A percentile compares a stretch with the other conserved stretches of the same genome.
phyloP scores from a whole-genome alignment of 2,329 filamentous ascomycete species.

The Saccharata proteae region DNA sequence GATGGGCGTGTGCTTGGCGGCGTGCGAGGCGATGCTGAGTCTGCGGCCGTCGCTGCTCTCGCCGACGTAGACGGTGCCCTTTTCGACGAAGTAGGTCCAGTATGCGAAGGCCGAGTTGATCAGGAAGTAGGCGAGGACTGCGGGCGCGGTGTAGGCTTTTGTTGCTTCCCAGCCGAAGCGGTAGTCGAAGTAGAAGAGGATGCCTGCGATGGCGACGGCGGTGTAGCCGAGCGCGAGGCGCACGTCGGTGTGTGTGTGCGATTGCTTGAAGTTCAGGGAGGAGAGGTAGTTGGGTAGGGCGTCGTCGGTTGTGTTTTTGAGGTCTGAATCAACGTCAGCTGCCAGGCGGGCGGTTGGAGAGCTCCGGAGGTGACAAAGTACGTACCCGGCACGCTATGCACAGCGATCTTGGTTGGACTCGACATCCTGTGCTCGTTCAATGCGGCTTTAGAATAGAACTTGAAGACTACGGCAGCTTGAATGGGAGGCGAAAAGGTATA shows the following conservation, averaged over 20 bases:
- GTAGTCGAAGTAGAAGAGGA: slow-evolving; percentile 85
- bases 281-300: slow-evolving; percentile 88
- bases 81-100: slow-evolving; percentile 80
- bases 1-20: slow-evolving; percentile 66
- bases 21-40: slow-evolving; percentile 60
- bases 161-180: slow-evolving; percentile 80
- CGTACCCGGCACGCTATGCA: slow-evolving; percentile 55
- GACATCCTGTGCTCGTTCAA: slow-evolving; percentile 19
- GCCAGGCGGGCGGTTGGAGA: background rate
- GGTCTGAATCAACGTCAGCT: slow-evolving; percentile 45
- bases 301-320: slow-evolving; percentile 95
- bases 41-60: slow-evolving; percentile 52
- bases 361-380: slow-evolving; percentile 3
- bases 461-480: background rate
- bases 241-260: slow-evolving; percentile 68
- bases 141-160: slow-evolving; percentile 66
- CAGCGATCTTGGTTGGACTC: slow-evolving; percentile 42
- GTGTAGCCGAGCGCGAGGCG: slow-evolving; percentile 73
- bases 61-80: slow-evolving; percentile 70
- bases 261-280: slow-evolving; percentile 71
- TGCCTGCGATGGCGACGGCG: slow-evolving; percentile 67
- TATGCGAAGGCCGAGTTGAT: slow-evolving; percentile 68
- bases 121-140: slow-evolving; percentile 66
- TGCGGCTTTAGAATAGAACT: no score
- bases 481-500: no score